Evolutionary conservation across 1,284 basidiomycete species (phyloP), one percentile per base, ranked within the genome.

Genomic region (Irpex lacteus): DNA sequence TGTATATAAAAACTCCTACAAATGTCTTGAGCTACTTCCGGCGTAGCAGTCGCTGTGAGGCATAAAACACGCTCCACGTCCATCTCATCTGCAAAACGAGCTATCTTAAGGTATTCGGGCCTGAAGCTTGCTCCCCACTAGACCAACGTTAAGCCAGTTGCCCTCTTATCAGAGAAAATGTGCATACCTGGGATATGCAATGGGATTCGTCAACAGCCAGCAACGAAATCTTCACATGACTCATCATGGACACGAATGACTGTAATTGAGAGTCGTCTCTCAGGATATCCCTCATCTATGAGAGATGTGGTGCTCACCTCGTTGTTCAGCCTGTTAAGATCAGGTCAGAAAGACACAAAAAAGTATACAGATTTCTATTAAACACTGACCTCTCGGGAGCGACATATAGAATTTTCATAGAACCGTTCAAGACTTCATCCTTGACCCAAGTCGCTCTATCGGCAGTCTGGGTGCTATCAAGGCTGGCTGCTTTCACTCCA

Each of bases 121-220:
- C 85, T 79, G 71, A 88, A 87, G 67, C 84, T 84, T 60, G 83
- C 80, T n/a, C 85, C 85, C 84, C 84, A 86, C 54, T 56, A 26
- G 54, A 18, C 52, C 13, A 34, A 56, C 15, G 9, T 21, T 11
- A 34, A 6, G 7, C n/a, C 26, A 34, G 26, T 36, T 34, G 54
- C 18, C 3, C 32, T 18, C 8, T 8, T 13, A 56, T 9, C 11
- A 56, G 11, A 26, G 21, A 13, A 13, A 15, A 36, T 26, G 26
- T 26, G 26, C 54, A 36, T 56, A 56, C 54, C 72, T 82, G 73
- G 3, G 84, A 89, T 60, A 98, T 94, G 75, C 96, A 98, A 74
- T 99, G 98, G 2, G 97, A 96, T 73, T 99, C 97, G 73, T 99
- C 98, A 60, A 99, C 86, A 0, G 98, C 96, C 71, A 99, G 86